A percentile compares a stretch with the other conserved stretches of the same genome.
These are phyloP conservation scores for Smallanthus sonchifolius DNA, from an alignment of 129 eudicot species.

Conservation along the genomic window DNA sequence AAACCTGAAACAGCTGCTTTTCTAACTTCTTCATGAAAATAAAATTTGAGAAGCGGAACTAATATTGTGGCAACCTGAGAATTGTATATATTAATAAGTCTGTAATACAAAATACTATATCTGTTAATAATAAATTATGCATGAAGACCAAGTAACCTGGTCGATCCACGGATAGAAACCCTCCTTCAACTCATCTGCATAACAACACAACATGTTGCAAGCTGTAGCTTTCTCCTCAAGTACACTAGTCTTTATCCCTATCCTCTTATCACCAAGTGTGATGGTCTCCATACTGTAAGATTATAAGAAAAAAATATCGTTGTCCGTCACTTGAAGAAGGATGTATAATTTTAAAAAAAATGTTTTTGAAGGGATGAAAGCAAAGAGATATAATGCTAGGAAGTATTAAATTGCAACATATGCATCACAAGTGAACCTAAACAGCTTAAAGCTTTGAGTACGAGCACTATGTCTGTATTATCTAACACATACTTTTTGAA, in stretches of 20 bases:
- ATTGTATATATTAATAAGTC: slow-evolving; percentile 1
- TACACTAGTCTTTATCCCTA: slow-evolving; percentile 96
- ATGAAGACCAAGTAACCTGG: slow-evolving; percentile 41
- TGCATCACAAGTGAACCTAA: neutral
- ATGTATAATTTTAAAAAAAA: too few relatives aligned
- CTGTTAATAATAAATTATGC: too few relatives aligned
- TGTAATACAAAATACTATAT: slow-evolving; percentile 8
- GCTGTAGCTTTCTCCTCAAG: slow-evolving; percentile 99
- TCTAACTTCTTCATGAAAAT: slow-evolving; percentile 97
- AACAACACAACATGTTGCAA: slow-evolving; percentile 97
- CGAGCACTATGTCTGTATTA: neutral
- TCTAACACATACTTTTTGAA: neutral
- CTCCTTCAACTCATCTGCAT: slow-evolving; percentile 97
- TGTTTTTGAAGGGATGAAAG: too few relatives aligned
- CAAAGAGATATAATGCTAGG: neutral
- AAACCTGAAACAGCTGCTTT: slow-evolving; percentile 96
- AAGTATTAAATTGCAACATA: neutral
- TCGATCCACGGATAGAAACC: slow-evolving; percentile 99
- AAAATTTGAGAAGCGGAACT: slow-evolving; percentile 94
- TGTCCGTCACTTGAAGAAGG: neutral
- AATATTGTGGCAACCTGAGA: slow-evolving; percentile 90
- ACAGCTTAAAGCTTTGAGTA: neutral
- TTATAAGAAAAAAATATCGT: too few relatives aligned
- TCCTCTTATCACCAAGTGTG: slow-evolving; percentile 96
- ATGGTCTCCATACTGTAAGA: slow-evolving; percentile 96